These are phyloP conservation scores for Syzygium aromaticum DNA, from an alignment of 345 rosid genomes.

Conservation along the genomic window DNA sequence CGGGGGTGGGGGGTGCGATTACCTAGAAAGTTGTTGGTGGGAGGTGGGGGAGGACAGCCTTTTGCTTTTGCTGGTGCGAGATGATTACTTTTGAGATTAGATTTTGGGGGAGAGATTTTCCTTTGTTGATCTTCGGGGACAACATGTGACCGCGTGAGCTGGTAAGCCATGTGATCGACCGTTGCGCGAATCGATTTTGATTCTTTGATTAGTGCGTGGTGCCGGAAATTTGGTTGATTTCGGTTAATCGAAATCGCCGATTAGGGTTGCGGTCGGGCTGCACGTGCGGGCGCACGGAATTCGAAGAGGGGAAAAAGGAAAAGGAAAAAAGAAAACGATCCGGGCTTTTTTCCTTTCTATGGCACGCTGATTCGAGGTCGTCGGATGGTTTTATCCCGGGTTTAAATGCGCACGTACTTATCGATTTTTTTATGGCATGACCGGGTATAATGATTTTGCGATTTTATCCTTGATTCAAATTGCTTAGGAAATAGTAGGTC, in stretches of 20 bases:
- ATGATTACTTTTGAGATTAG: neutral
- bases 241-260: neutral
- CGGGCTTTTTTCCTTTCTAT: neutral
- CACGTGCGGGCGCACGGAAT: neutral
- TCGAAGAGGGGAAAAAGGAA: neutral
- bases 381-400: neutral
- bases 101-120: neutral
- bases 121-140: neutral
- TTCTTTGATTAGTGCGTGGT: neutral
- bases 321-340: neutral
- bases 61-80: neutral
- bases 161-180: constrained; percentile 48
- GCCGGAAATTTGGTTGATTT: neutral
- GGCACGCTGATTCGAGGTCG: neutral
- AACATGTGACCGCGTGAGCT: constrained; percentile 55
- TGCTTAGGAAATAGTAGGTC: neutral
- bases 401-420: neutral
- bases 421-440: neutral
- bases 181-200: constrained; percentile 10
- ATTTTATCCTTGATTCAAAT: neutral
- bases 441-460: neutral
- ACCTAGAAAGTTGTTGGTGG: constrained; percentile 8
- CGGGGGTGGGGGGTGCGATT: constrained; percentile 3
- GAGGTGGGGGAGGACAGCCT: neutral
- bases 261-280: neutral